Base-by-base conservation (phyloP, 768 basidiomycete species). In the Kwoniella mangroviensis region DNA sequence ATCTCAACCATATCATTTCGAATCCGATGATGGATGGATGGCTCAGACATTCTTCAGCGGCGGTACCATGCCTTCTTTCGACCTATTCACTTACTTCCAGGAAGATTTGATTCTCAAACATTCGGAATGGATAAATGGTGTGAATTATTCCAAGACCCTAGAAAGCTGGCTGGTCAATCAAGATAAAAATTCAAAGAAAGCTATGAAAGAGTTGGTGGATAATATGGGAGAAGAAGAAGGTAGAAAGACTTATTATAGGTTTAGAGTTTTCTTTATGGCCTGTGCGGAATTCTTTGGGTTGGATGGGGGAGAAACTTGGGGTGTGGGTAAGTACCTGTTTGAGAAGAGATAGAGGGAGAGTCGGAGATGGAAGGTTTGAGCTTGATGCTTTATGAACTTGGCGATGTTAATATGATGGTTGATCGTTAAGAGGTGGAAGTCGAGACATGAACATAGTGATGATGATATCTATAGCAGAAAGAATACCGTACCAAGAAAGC, bases 21-120 rank as follows among this genome's bases (percentile, higher is more conserved):
- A 88, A 65, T 87, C 89, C 63, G 85, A 84, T 63, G 90, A 90
- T 68, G 89, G 89, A 5, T 91, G 90, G 90, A 91, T 91, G 90
- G 87, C 89, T 43, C 84, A 89, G 81, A 89, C 87, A 45, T 91
- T 91, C 84, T 90, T 91, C 79, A 88, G 89, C 10, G 89, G 90
- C n/a, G 89, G 90, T 9, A 91, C 89, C 1, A 91, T 90, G 90
- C 87, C 88, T 34, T 90, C 89, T 0, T 73, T 81, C 56, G 82
- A 83, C 57, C 67, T 83, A 4, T 83, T 83, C 70, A 78, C 77
- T 2, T 89, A 90, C 78, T 90, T 91, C 83, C 90, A 90, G 75
- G 83, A 85, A 51, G 87, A 91, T 73, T 77, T 91, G 40, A 87
- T 86, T 2, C 84, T 90, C 11, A 67, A 88, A 26, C 84, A 85